These are phyloP conservation scores for Ustulina deusta DNA, from an alignment of 2,329 filamentous ascomycete species.

Conservation along the genomic window DNA sequence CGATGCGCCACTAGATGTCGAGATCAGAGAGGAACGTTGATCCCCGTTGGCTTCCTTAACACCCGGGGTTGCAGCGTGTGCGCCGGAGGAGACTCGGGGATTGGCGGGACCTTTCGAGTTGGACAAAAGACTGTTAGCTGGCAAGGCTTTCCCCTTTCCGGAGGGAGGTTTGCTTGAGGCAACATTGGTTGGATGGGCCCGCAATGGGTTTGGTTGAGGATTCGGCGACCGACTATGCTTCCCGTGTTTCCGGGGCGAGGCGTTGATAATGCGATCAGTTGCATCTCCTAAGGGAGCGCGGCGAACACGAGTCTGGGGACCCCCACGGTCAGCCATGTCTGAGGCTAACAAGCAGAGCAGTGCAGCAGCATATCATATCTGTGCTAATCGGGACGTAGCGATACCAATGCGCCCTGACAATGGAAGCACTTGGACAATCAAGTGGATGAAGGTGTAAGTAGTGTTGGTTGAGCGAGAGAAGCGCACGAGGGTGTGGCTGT, in stretches of 20 bases:
- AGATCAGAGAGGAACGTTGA: slow-evolving; percentile 47
- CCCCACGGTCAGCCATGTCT: slow-evolving; percentile 45
- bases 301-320: slow-evolving; percentile 35
- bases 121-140: slow-evolving; percentile 19
- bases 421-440: slow-evolving; percentile 3
- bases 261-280: slow-evolving; percentile 47
- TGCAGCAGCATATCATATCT: slow-evolving; percentile 42
- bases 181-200: slow-evolving; percentile 41
- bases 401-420: slow-evolving; percentile 2
- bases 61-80: slow-evolving; percentile 23
- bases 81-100: slow-evolving; percentile 14
- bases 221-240: slow-evolving; percentile 37
- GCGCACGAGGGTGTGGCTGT: slow-evolving; percentile 18
- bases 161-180: slow-evolving; percentile 9
- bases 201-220: slow-evolving; percentile 42
- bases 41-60: slow-evolving; percentile 35
- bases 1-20: slow-evolving; percentile 47
- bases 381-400: slow-evolving; percentile 2
- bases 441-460: slow-evolving; percentile 18
- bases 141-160: slow-evolving; percentile 23
- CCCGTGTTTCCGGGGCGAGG: slow-evolving; percentile 36
- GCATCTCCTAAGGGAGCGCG: slow-evolving; percentile 50
- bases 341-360: slow-evolving; percentile 27
- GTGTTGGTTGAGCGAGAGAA: slow-evolving; percentile 26
- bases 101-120: slow-evolving; percentile 16